A percentile compares a stretch with the other conserved stretches of the same genome.
Conservation (phyloP, 2,329 filamentous ascomycete genomes). For the Tolypocladium amazonense region DNA sequence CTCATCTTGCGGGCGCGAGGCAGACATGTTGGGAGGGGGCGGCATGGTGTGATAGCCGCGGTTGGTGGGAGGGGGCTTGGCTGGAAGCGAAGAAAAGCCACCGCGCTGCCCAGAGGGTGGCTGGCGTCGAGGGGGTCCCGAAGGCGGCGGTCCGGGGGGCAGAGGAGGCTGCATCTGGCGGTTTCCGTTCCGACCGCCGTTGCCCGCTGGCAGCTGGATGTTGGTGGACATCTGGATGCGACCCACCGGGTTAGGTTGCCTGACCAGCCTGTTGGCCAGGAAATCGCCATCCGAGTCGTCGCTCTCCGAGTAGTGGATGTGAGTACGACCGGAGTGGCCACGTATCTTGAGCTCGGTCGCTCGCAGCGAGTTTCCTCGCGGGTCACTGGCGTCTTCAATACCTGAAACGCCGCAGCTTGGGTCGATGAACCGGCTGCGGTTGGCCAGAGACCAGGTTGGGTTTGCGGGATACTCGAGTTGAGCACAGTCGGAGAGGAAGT, state of each 20-base stretch:
- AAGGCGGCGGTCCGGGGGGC: slow-evolving; percentile 26
- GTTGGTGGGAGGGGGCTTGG: slow-evolving; percentile 15
- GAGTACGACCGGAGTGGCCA: slow-evolving; percentile 22
- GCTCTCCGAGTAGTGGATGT: slow-evolving; percentile 34
- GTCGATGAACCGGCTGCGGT: slow-evolving; percentile 39
- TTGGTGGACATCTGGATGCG: slow-evolving; percentile 29
- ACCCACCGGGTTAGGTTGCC: slow-evolving; percentile 18
- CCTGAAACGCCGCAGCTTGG: slow-evolving; percentile 25
- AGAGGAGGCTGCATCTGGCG: slow-evolving; percentile 19
- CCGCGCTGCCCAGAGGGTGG: slow-evolving; percentile 7
- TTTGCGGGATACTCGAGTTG: slow-evolving; percentile 14
- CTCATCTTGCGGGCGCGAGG: slow-evolving; percentile 3
- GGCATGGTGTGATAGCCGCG: slow-evolving; percentile 18
- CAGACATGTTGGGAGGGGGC: slow-evolving; percentile 9
- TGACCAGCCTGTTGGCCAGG: slow-evolving; percentile 22
- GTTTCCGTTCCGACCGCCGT: slow-evolving; percentile 6
- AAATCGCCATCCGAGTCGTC: slow-evolving; percentile 36
- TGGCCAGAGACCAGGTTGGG: slow-evolving; percentile 42
- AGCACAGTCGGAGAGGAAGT: slow-evolving; percentile 48
- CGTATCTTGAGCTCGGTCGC: slow-evolving; percentile 20
- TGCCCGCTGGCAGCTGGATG: slow-evolving; percentile 22
- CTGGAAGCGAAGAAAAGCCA: slow-evolving; percentile 12
- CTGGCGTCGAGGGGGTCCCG: slow-evolving; percentile 10
- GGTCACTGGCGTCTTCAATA: slow-evolving; percentile 21
- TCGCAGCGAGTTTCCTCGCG: slow-evolving; percentile 12